Base-by-base conservation (phyloP, 179 eudicot genomes). In the Spergularia azorica region DNA sequence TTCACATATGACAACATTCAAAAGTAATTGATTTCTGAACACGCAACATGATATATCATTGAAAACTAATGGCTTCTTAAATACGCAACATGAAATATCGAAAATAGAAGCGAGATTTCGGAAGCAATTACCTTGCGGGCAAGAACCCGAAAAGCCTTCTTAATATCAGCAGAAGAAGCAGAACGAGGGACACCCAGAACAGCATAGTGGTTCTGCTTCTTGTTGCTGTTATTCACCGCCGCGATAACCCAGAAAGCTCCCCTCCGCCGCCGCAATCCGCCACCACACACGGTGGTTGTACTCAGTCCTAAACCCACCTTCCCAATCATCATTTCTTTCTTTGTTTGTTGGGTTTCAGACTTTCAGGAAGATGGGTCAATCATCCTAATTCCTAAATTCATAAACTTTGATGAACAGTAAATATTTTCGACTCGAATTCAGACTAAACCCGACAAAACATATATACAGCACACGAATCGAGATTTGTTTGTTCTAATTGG, bases 121-220 rank as follows among this genome's bases (percentile, higher is more conserved):
- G 61, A 17, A 83, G 59, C 43, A n/a, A 14, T 0, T 38, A 81
- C 97, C 92, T 90, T 90, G 62, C 85, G 89, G 77, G 97, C 94
- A 43, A 91, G 97, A 77, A 84, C 83, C 39, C 97, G 94, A 75
- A 90, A 91, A 50, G 97, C 94, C 69, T 84, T 91, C 75, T 91
- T 91, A 20, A 91, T 90, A 64, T 90, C 89, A 36, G 89, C 51
- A 21, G 83, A 46, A 20, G 94, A 86, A 72, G 97, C 94, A 73
- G 73, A 81, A 32, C 80, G 73, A 0, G 90, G 63, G 11, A 91
- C 79, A 16, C 94, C 94, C 26, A 91, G 81, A 51, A 88, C 80
- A 17, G 82, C 74, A 67, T 91, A 91, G 81, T 90, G 90, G 72
- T 88, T 86, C 72, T 79, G 83, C 43, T 69, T 48, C 32, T 39